Evolutionary conservation across 768 basidiomycete genomes (phyloP).

Genomic region (Ramaria rubella): DNA sequence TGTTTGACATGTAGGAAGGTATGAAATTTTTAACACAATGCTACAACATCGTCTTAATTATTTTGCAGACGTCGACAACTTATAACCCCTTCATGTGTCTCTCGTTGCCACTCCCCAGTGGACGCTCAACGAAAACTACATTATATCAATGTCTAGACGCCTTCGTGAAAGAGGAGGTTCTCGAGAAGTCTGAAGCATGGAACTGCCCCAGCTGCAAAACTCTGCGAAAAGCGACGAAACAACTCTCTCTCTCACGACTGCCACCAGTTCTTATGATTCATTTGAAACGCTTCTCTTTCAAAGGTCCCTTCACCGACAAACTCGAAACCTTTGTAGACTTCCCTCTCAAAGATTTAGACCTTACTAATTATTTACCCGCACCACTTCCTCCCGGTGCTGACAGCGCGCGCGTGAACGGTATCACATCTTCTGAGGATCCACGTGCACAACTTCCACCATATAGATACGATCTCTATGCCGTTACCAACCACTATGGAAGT

Average conservation of each 20-base stretch:
- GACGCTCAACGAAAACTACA: slow-evolving; percentile 51
- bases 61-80: slow-evolving; percentile 83
- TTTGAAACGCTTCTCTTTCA: slow-evolving; percentile 86
- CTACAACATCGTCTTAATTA: not conserved
- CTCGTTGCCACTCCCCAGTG: slow-evolving; percentile 77
- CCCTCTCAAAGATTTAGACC: slow-evolving; percentile 53
- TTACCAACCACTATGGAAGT: slow-evolving; percentile 94
- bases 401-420: slow-evolving; percentile 41
- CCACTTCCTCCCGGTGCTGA: slow-evolving; percentile 62
- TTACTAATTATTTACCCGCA: slow-evolving; percentile 81
- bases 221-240: slow-evolving; percentile 80
- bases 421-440: slow-evolving; percentile 57
- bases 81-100: slow-evolving; percentile 97
- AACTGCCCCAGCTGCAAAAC: slow-evolving; percentile 92
- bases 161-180: slow-evolving; percentile 83
- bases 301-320: slow-evolving; percentile 92
- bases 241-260: slow-evolving; percentile 82
- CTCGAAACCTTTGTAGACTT: slow-evolving; percentile 93
- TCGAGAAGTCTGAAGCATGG: slow-evolving; percentile 95
- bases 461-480: slow-evolving; percentile 88
- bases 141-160: slow-evolving; percentile 80
- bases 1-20: slow-evolving; percentile 90
- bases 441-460: slow-evolving; percentile 82
- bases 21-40: slow-evolving; percentile 21
- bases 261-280: slow-evolving; percentile 91